Evolutionary conservation across 2,329 filamentous ascomycete species (phyloP), one percentile per base, ranked within the genome.

Genomic region (Neonectria coccinea): DNA sequence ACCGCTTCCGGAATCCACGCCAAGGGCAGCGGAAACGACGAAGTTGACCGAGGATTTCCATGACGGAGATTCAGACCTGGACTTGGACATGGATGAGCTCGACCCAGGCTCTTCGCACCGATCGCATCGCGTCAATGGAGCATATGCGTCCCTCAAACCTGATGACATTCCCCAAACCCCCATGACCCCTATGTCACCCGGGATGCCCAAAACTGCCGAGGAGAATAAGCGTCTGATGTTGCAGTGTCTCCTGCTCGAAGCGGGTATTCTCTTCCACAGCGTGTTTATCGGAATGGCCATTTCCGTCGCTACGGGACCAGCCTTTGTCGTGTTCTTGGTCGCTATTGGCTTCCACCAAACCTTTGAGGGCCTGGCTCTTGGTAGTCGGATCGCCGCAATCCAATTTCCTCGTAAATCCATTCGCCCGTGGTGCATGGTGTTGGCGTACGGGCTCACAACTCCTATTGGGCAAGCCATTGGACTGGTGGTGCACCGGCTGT

Each of bases 211-310:
- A 64, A 81, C 77, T 41, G 75, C 86, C 52, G 84, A 92, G 74
- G 83, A 91, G 78, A 85, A 87, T 64, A 87, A 89, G 73, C 86
- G 90, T 11, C 85, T 91, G 68, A 84, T 94, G 70, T 81, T 94
- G 10, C 92, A 96, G 77, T 94, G 92, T 70, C 82, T 95, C 50
- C 84, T 96, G 25, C 86, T 96, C 3, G 92, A 95, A 79, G 92
- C 92, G 0, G 92, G 92, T 20, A 95, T 96, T 66, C 84, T 96
- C 16, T 95, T 95, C 76, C 92, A 96, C 81, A 92, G 89, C 74
- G 85, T 96, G 58, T 96, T 96, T 74, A 95, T 96, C 71, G 92
- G 92, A 66, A 94, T 95, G 91, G 92, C 92, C 4, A 85, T 96
- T 31, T 93, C 91, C 1, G 92, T 96, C 1, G 90, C 92, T 0